phyloP scores from a whole-genome alignment of 2,329 filamentous ascomycete genomes.

The Gaeumannomyces sp. region DNA sequence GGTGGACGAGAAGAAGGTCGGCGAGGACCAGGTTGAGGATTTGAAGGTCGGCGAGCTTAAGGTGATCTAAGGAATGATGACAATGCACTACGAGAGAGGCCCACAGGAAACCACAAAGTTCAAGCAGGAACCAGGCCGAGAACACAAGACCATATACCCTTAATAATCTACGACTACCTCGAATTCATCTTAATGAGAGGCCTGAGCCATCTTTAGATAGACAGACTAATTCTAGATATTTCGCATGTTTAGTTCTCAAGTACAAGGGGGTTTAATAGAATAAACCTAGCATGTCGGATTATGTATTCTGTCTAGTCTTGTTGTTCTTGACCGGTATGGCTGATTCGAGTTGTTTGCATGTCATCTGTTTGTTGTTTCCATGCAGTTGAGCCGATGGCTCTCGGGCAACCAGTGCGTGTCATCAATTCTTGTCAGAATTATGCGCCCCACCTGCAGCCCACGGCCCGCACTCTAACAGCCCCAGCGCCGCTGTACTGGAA shows the following conservation, averaged over 20 bases:
- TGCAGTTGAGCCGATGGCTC: too few species aligned
- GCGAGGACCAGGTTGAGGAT: slow-evolving; percentile 20
- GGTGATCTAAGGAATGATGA: slow-evolving; percentile 3
- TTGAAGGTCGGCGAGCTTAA: slow-evolving; percentile 15
- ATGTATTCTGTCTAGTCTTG: too few species aligned
- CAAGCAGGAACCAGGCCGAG: neutral
- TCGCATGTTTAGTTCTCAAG: neutral
- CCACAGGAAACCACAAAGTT: neutral
- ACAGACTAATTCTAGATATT: neutral
- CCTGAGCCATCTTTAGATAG: neutral
- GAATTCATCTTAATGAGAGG: neutral
- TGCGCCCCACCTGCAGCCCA: neutral
- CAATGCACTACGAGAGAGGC: too few species aligned
- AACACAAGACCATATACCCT: too few species aligned
- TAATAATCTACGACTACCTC: too few species aligned
- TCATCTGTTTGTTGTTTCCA: too few species aligned
- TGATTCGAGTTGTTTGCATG: neutral
- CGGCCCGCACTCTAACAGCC: neutral
- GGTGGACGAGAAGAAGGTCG: slow-evolving; percentile 7
- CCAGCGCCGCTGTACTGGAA: neutral
- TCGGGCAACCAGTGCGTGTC: too few species aligned
- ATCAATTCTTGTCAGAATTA: neutral
- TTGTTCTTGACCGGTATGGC: neutral
- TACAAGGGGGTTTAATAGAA: neutral
- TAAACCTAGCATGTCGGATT: neutral